Evolutionary conservation across 805 yeast species (phyloP), one percentile per base, ranked within the genome.

Genomic region (Lachancea sp.): DNA sequence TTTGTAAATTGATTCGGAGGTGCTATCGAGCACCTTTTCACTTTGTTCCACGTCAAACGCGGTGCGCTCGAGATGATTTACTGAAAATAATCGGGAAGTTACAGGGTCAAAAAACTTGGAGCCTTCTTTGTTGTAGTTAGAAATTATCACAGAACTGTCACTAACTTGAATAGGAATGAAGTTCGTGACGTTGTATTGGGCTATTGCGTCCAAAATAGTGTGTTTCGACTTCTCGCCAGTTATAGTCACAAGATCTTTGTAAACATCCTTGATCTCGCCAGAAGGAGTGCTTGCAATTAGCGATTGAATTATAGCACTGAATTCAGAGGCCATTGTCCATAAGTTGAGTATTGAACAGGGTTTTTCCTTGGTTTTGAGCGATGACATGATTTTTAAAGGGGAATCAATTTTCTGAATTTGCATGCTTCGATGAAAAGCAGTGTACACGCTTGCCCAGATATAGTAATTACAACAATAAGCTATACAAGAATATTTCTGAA

Each of bases 21-120:
- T 53, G 7, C 50, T 52, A 18, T 38, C 49, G 37, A 55, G 49
- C 8, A 44, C 52, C 37, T 51, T 49, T 8, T 52, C 51, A 10
- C 55, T 63, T 1, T 64, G 55, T 49, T 80, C 86, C 29, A 80
- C 55, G 51, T 80, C 85, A 36, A 76, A 69, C 13, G 76, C 80
- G 42, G 58, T 65, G 45, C 68, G 68, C 5, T 67, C 61, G 9
- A 70, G 58, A 49, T 81, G 76, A 58, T 85, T 85, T 38, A 83
- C 77, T 45, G 78, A 77, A 60, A 83, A 82, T 34, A 69, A 60
- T 42, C 73, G 59, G 20, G 73, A 70, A 25, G 62, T 65, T 1
- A 64, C 63, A 26, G 72, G 74, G 56, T 85, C 95, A 51, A 72
- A 67, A 52, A 72, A 81, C 55, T 78, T 81, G 13, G 79, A 54